A percentile compares a stretch with the other conserved stretches of the same genome.
These are phyloP conservation scores for Aspergillus texensis DNA, from an alignment of 2,329 filamentous ascomycete genomes.

Conservation along the genomic window DNA sequence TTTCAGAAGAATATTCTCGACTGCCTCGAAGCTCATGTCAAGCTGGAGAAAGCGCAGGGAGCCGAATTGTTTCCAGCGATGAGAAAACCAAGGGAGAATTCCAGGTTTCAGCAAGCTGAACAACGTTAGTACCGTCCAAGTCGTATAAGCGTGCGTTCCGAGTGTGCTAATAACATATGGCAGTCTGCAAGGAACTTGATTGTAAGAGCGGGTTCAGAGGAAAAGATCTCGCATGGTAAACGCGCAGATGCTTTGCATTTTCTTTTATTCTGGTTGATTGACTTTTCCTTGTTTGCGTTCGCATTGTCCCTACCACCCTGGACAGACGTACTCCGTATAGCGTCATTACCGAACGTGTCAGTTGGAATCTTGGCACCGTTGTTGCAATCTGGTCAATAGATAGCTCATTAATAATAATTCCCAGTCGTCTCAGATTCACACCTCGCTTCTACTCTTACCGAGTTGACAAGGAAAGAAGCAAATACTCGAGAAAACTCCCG, in stretches of 20 bases:
- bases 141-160: background rate
- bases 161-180: conserved; percentile 3
- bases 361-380: conserved; percentile 2
- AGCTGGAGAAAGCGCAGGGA: conserved; percentile 25
- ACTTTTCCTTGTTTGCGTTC: background rate
- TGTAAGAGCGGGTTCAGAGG: conserved; percentile 8
- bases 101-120: conserved; percentile 31
- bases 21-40: conserved; percentile 25
- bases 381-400: conserved; percentile 11
- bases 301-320: too few species aligned
- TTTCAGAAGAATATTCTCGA: conserved; percentile 19
- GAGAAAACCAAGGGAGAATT: conserved; percentile 27
- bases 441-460: background rate
- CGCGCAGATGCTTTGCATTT: background rate
- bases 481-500: background rate
- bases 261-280: background rate
- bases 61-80: conserved; percentile 28
- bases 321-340: background rate
- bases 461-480: background rate
- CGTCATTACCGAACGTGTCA: background rate
- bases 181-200: conserved; percentile 28
- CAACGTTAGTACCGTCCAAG: conserved; percentile 22
- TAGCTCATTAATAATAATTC: background rate
- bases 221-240: conserved; percentile 20
- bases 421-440: background rate